These are phyloP conservation scores for Phytophthora chlamydospora DNA, from an alignment of 352 stramenopile genomes.

Conservation along the genomic window DNA sequence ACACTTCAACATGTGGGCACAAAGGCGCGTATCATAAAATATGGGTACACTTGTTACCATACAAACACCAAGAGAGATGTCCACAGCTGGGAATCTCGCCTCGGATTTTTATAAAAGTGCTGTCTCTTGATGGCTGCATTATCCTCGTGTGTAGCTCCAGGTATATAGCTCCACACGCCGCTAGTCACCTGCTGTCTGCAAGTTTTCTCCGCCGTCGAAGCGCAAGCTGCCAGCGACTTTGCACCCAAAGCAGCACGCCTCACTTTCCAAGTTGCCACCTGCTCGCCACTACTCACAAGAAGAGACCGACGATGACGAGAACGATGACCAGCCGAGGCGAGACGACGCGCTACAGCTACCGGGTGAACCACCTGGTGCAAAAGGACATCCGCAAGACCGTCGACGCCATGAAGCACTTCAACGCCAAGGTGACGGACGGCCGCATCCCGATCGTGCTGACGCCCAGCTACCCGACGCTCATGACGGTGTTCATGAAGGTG, in stretches of 20 bases:
- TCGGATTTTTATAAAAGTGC: conserved; percentile 1
- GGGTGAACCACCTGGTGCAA: conserved; percentile 58
- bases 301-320: not conserved
- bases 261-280: conserved; percentile 21
- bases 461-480: conserved; percentile 56
- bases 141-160: not conserved
- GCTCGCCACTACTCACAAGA: not conserved
- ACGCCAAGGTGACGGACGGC: conserved; percentile 54
- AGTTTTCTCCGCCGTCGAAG: conserved; percentile 4
- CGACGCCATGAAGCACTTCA: conserved; percentile 64
- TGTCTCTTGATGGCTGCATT: not conserved
- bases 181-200: not conserved
- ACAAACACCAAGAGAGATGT: conserved; percentile 17
- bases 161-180: conserved; percentile 20
- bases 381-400: conserved; percentile 59
- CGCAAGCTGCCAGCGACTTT: not conserved
- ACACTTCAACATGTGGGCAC: conserved; percentile 21
- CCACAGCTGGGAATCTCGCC: conserved; percentile 8
- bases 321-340: conserved; percentile 3
- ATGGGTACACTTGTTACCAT: conserved; percentile 24
- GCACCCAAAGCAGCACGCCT: not conserved
- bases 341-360: conserved; percentile 28
- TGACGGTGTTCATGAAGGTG: conserved; percentile 61
- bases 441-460: conserved; percentile 73
- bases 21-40: conserved; percentile 2